phyloP scores from a whole-genome alignment of 352 stramenopile genomes.

The Phytophthora ohioensis region DNA sequence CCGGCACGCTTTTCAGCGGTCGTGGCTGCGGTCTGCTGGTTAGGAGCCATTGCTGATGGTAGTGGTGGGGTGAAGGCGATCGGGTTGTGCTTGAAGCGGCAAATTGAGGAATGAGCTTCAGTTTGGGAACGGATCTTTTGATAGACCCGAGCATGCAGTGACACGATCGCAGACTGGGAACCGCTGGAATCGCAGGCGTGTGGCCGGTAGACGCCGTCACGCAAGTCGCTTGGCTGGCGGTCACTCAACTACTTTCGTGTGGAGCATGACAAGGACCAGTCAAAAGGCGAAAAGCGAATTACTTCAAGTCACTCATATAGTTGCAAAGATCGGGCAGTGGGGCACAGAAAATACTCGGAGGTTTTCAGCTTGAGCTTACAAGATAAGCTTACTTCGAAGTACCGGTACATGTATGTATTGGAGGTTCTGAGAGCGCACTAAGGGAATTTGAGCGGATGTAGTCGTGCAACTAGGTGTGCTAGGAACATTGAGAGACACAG shows the following conservation, averaged over 20 bases:
- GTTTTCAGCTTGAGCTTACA: too few species aligned
- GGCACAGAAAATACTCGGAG: too few species aligned
- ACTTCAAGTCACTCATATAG: background rate
- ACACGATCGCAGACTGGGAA: background rate
- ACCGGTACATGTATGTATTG: too few species aligned
- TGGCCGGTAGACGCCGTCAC: background rate
- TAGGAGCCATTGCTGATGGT: constrained; percentile 26
- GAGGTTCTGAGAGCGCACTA: too few species aligned
- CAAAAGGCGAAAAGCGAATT: too few species aligned
- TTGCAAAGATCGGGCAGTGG: background rate
- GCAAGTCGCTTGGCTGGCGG: background rate
- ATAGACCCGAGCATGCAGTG: background rate
- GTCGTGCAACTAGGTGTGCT: too few species aligned
- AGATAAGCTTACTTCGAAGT: too few species aligned
- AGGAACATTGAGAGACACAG: too few species aligned
- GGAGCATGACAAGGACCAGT: too few species aligned
- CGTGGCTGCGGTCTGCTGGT: constrained; percentile 9
- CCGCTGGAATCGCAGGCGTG: background rate
- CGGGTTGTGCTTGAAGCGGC: constrained; percentile 18
- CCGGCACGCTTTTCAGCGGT: constrained; percentile 8
- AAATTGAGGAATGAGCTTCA: constrained; percentile 23
- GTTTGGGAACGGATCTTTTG: too few species aligned
- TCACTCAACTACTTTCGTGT: background rate
- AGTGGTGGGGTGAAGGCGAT: background rate
- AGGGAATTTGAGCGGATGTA: too few species aligned